Conservation (phyloP, 2,329 filamentous ascomycete species). For the Beauveria australis region DNA sequence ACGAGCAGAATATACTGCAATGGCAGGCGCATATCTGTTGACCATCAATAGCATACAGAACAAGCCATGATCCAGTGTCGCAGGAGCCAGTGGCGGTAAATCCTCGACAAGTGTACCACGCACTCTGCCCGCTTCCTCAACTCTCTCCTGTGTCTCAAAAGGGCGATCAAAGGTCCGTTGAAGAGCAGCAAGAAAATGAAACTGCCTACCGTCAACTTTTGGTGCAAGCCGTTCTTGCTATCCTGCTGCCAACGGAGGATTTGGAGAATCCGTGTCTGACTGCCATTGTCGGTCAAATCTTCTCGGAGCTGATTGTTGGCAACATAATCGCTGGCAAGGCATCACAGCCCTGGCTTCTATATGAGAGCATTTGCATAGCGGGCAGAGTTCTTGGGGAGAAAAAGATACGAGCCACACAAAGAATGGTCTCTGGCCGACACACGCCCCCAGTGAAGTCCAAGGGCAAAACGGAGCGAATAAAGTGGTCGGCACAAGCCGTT, state of each 20-base stretch:
- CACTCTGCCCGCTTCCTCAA: slow-evolving; percentile 71
- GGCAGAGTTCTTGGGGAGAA: slow-evolving; percentile 33
- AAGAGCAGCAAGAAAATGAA: slow-evolving; percentile 68
- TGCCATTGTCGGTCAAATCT: slow-evolving; percentile 74
- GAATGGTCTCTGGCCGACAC: slow-evolving; percentile 10
- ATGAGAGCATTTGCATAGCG: slow-evolving; percentile 72
- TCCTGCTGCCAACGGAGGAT: slow-evolving; percentile 87
- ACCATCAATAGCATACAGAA: slow-evolving; percentile 56
- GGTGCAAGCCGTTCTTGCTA: slow-evolving; percentile 70
- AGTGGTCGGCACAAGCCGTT: slow-evolving; percentile 36
- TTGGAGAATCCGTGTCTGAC: slow-evolving; percentile 80
- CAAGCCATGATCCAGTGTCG: slow-evolving; percentile 50
- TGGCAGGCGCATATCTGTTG: not conserved
- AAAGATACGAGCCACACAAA: slow-evolving; percentile 16
- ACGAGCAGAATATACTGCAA: slow-evolving; percentile 15
- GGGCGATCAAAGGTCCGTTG: slow-evolving; percentile 39
- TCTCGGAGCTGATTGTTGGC: slow-evolving; percentile 83
- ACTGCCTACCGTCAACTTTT: slow-evolving; percentile 77
- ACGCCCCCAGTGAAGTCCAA: not conserved
- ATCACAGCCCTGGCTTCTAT: slow-evolving; percentile 82
- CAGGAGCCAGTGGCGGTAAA: slow-evolving; percentile 53
- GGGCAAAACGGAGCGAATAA: slow-evolving; percentile 8
- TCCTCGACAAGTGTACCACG: slow-evolving; percentile 69
- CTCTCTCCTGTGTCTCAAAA: slow-evolving; percentile 65
- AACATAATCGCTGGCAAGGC: slow-evolving; percentile 72